These are phyloP conservation scores for Fonsecaea erecta DNA, from an alignment of 2,329 filamentous ascomycete genomes.

Conservation along the genomic window DNA sequence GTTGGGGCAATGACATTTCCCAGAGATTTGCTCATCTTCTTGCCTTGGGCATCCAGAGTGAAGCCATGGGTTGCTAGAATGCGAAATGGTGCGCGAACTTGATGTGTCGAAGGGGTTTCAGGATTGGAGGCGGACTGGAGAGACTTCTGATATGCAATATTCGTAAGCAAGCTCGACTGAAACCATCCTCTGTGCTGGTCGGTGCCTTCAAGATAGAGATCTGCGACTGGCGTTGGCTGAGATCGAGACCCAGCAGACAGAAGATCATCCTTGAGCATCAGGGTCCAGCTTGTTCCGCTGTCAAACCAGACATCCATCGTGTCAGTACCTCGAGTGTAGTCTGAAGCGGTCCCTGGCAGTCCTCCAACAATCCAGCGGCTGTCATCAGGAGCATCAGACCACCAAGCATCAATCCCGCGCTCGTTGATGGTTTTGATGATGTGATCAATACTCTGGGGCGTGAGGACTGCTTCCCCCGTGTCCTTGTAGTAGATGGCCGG, in stretches of 20 bases:
- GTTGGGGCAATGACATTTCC: slow-evolving; percentile 83
- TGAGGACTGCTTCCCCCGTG: slow-evolving; percentile 76
- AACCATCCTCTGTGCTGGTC: slow-evolving; percentile 99
- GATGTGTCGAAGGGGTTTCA: slow-evolving; percentile 30
- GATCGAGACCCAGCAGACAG: slow-evolving; percentile 40
- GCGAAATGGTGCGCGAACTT: slow-evolving; percentile 72
- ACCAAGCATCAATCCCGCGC: slow-evolving; percentile 91
- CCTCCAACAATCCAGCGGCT: slow-evolving; percentile 73
- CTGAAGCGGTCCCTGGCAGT: slow-evolving; percentile 56
- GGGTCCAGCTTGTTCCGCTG: slow-evolving; percentile 90
- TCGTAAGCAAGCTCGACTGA: slow-evolving; percentile 90
- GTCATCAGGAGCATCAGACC: slow-evolving; percentile 79
- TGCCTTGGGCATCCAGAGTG: slow-evolving; percentile 83
- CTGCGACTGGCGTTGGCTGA: slow-evolving; percentile 57
- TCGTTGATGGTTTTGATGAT: slow-evolving; percentile 78
- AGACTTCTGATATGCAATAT: slow-evolving; percentile 65
- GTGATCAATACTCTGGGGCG: slow-evolving; percentile 76
- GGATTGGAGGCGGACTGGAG: slow-evolving; percentile 38
- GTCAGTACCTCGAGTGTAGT: slow-evolving; percentile 72
- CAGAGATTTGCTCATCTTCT: slow-evolving; percentile 98
- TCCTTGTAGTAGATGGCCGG: slow-evolving; percentile 78
- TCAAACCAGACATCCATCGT: slow-evolving; percentile 99
- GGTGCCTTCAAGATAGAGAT: slow-evolving; percentile 90
- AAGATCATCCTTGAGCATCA: slow-evolving; percentile 43
- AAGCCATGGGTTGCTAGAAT: slow-evolving; percentile 95